Conservation (phyloP, 371 early-diverging fungal genomes). For the Batkoa obscura region DNA sequence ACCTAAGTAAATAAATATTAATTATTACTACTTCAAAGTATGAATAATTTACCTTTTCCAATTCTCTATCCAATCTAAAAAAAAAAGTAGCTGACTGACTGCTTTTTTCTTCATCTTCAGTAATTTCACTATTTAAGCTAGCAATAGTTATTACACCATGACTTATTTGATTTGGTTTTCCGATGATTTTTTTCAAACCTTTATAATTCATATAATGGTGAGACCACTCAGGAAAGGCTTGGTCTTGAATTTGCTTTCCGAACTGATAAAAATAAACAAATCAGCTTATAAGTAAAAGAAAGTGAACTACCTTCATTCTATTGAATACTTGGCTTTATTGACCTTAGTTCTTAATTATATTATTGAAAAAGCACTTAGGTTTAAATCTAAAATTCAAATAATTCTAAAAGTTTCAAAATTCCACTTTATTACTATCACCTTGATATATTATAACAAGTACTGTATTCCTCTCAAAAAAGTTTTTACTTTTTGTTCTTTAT, state of each 20-base stretch:
- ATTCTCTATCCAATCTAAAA: slow-evolving; percentile 61
- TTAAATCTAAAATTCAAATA: no score
- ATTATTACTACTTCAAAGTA: neutral
- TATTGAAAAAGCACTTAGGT: no score
- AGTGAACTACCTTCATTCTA: no score
- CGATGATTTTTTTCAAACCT: slow-evolving; percentile 88
- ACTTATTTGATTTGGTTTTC: slow-evolving; percentile 12
- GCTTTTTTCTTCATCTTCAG: slow-evolving; percentile 18
- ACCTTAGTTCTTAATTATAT: no score
- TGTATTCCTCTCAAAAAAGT: no score
- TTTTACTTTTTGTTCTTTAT: no score
- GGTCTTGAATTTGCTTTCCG: slow-evolving; percentile 87
- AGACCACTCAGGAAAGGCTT: slow-evolving; percentile 79
- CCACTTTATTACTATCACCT: no score
- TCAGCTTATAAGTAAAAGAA: no score
- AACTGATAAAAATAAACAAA: no score
- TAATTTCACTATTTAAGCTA: neutral
- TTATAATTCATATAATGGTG: slow-evolving; percentile 85
- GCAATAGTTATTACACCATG: slow-evolving; percentile 1
- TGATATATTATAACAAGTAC: no score
- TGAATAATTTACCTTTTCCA: slow-evolving; percentile 39
- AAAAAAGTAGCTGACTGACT: slow-evolving; percentile 70
- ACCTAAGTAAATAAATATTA: slow-evolving; percentile 22
- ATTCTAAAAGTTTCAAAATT: no score
- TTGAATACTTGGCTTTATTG: no score